phyloP scores from a whole-genome alignment of 495 filamentous ascomycete species.

The Penicillium robsamsonii region DNA sequence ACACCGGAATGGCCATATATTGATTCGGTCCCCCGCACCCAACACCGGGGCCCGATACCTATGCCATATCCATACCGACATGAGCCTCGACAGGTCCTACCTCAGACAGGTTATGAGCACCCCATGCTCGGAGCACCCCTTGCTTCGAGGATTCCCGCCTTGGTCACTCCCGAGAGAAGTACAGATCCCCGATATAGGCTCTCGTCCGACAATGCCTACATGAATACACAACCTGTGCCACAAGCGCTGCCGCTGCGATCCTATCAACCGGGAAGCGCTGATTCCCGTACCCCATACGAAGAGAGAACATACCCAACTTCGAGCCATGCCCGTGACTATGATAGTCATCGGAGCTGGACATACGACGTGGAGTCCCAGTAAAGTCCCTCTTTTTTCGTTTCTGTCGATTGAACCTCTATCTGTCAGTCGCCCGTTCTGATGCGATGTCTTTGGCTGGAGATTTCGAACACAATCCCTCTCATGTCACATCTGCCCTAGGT shows the following conservation, averaged over 20 bases:
- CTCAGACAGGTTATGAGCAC: slow-evolving; percentile 22
- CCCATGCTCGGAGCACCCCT: slow-evolving; percentile 15
- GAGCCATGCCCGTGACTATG: slow-evolving; percentile 27
- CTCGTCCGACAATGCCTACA: slow-evolving; percentile 23
- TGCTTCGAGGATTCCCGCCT: slow-evolving; percentile 19
- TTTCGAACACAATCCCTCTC: neutral
- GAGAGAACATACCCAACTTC: slow-evolving; percentile 27
- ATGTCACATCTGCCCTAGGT: slow-evolving; percentile 9
- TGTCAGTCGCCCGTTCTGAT: slow-evolving; percentile 25
- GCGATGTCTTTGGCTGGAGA: slow-evolving; percentile 7
- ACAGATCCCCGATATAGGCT: slow-evolving; percentile 28
- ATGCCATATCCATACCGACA: slow-evolving; percentile 22
- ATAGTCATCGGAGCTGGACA: slow-evolving; percentile 27
- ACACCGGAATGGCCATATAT: slow-evolving; percentile 17
- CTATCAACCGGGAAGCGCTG: slow-evolving; percentile 17
- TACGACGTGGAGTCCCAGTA: slow-evolving; percentile 45
- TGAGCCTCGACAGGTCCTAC: slow-evolving; percentile 23
- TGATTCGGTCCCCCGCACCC: slow-evolving; percentile 13
- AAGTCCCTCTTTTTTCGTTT: slow-evolving; percentile 28
- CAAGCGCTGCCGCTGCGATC: slow-evolving; percentile 24
- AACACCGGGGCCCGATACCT: slow-evolving; percentile 12
- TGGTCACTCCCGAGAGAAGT: slow-evolving; percentile 19
- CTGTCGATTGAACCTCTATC: slow-evolving; percentile 17
- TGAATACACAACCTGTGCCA: slow-evolving; percentile 21
- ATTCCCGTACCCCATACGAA: slow-evolving; percentile 23